Conservation (phyloP, 345 rosid species). For the Eucalyptus rudis region DNA sequence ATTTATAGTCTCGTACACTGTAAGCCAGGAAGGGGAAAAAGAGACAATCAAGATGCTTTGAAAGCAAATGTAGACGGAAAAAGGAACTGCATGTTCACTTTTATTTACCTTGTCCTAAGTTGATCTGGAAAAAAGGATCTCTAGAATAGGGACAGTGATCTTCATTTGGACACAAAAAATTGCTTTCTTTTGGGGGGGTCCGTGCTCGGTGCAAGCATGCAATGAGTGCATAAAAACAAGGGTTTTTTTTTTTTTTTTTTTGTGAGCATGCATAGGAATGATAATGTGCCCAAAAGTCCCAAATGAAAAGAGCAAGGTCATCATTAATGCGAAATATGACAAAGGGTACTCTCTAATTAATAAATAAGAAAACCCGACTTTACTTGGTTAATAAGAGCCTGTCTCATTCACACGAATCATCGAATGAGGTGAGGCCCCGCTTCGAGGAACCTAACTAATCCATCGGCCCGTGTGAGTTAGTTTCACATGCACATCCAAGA, state of each 20-base stretch:
- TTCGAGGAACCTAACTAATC: neutral
- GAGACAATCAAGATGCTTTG: neutral
- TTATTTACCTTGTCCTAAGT: neutral
- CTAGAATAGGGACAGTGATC: neutral
- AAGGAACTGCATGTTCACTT: neutral
- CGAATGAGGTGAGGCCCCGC: neutral
- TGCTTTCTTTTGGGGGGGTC: too few relatives aligned
- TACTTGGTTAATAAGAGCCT: neutral
- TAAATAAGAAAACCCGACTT: neutral
- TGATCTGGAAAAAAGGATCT: neutral
- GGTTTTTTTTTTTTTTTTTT: too few relatives aligned
- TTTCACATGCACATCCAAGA: neutral
- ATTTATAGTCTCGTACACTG: neutral
- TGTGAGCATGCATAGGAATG: neutral
- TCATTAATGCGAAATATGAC: neutral
- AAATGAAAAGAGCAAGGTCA: neutral
- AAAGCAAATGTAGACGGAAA: neutral
- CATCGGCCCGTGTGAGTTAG: neutral
- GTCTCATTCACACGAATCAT: neutral
- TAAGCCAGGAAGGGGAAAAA: neutral
- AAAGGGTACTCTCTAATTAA: neutral
- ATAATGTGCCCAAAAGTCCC: neutral
- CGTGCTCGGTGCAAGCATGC: too few relatives aligned
- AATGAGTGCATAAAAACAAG: too few relatives aligned
- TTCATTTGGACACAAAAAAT: neutral